These are phyloP conservation scores for Ustilago bromivora DNA, from an alignment of 1,284 basidiomycete species.

Conservation along the genomic window DNA sequence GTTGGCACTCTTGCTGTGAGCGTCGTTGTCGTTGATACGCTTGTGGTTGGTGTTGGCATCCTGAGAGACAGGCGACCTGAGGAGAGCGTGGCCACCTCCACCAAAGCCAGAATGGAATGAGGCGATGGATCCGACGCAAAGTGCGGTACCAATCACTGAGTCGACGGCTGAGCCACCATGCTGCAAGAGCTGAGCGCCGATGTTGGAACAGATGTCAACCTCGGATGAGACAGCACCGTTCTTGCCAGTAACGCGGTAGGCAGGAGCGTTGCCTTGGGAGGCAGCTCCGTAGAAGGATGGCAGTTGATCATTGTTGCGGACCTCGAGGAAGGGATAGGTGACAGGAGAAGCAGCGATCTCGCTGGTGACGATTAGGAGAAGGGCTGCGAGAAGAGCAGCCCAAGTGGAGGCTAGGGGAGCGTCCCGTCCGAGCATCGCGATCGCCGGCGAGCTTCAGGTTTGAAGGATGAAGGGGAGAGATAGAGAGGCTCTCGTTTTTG, in stretches of 20 bases:
- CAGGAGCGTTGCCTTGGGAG: conserved; percentile 56
- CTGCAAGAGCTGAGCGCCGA: conserved; percentile 69
- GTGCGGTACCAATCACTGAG: conserved; percentile 62
- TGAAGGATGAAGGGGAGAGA: neutral
- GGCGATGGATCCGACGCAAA: conserved; percentile 71
- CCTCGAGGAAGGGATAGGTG: conserved; percentile 8
- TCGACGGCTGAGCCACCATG: conserved; percentile 71
- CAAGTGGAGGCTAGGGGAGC: neutral
- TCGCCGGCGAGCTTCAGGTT: neutral
- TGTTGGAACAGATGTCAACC: conserved; percentile 70
- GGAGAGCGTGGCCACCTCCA: conserved; percentile 67
- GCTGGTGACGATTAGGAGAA: neutral
- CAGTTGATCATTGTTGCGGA: conserved; percentile 21
- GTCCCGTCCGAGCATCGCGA: conserved; percentile 9
- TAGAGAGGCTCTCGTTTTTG: neutral
- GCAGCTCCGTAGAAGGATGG: conserved; percentile 45
- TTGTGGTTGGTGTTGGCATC: conserved; percentile 28
- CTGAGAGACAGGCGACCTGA: conserved; percentile 40
- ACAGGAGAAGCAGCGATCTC: conserved; percentile 17
- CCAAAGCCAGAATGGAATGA: conserved; percentile 71
- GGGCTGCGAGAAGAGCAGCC: conserved; percentile 15
- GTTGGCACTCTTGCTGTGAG: conserved; percentile 44
- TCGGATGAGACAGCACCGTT: conserved; percentile 64
- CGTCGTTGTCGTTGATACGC: conserved; percentile 24
- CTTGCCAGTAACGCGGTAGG: conserved; percentile 47